Base-by-base conservation (phyloP, 2,329 filamentous ascomycete genomes). In the Polytolypa hystricis region DNA sequence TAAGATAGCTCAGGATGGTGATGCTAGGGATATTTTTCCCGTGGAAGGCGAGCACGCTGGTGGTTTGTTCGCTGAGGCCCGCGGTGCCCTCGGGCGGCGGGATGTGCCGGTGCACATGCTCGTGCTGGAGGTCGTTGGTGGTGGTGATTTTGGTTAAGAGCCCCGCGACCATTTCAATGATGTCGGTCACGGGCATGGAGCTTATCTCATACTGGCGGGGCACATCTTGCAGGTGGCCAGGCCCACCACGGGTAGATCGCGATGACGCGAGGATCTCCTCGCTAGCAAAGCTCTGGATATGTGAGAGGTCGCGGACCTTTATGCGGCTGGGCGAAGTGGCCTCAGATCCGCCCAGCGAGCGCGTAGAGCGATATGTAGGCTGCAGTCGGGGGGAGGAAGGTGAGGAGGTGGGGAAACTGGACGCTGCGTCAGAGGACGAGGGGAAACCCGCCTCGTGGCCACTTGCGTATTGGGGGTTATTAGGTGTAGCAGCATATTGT, bases 121-220 rank as follows among this genome's bases (percentile, higher is more conserved):
- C 85, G 60, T 96, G 89, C 57, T 96, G 87, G 35, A 81, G 67
- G 56, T 98, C 91, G 56, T 98, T 98, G 39, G 89, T 95, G 3
- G 84, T 85, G 4, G 91, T 96, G 50, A 98, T 98, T 60, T 96
- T 96, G 39, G 89, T 94, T 43, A 98, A 69, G 16, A 98, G 72
- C 5, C 87, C 91, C 4, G 91, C 91, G 3, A 98, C 91, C 91
- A 98, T 96, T 61, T 96, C 89, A 55, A 98, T 98, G 48, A 98
- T 84, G 55, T 98, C 89, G 46, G 81, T 78, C 38, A 96, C 93
- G 35, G 91, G 91, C 89, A 98, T 96, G 36, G 77, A 83, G 62
- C 87, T 95, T 50, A 98, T 95, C 60, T 96, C 91, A 57, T 94
- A 98, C 55, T 79, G 74, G 38, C 72, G 70, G 2, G 66, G 64